Evolutionary conservation across 441 rosid species (phyloP), one percentile per base, ranked within the genome.

Genomic region (Eutrema salsugineum): DNA sequence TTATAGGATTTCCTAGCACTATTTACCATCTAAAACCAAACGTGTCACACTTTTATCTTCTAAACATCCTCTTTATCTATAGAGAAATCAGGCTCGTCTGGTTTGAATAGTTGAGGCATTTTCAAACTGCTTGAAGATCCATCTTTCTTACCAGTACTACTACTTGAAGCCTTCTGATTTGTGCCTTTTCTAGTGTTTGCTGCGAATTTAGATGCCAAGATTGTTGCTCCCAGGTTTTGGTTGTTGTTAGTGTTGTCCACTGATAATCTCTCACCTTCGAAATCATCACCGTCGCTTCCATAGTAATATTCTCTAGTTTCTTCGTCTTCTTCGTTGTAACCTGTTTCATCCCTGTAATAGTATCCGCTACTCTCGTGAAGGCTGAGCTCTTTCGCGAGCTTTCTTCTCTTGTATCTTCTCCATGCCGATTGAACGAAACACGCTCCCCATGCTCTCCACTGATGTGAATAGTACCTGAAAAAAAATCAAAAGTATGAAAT

Each of bases 371-470:
- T 79, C 76, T 84, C 87, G 3, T 63, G 78, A 17, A 49, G 33
- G 17, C 66, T 80, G 71, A 84, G 77, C 59, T 83, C 88, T 80
- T 71, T 82, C 0, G 85, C 84, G 32, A 83, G 64, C 73, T 84
- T 85, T 77, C 88, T 86, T 84, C 83, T 84, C 43, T 78, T 85
- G 76, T 66, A 71, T 63, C 91, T 83, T 53, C 93, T 85, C 97
- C 97, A 94, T 38, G 96, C 91, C 10, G 90, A 84, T 79, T 94
- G 93, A 16, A 91, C 83, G 72, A 85, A 90, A 85, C 98, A 89
- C 4, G 97, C 82, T 5, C 90, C 96, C 98, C 97, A 94, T 28
- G 93, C 86, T 73, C 87, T 69, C 97, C 95, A 91, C 44, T 91
- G 97, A 82, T 87, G 93, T 16, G 98, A 94, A 66, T 85, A 91